Percentiles rank a stretch among this genome's conserved stretches.
Conservation (phyloP, 352 stramenopile genomes). For the Phytophthora capsici region DNA sequence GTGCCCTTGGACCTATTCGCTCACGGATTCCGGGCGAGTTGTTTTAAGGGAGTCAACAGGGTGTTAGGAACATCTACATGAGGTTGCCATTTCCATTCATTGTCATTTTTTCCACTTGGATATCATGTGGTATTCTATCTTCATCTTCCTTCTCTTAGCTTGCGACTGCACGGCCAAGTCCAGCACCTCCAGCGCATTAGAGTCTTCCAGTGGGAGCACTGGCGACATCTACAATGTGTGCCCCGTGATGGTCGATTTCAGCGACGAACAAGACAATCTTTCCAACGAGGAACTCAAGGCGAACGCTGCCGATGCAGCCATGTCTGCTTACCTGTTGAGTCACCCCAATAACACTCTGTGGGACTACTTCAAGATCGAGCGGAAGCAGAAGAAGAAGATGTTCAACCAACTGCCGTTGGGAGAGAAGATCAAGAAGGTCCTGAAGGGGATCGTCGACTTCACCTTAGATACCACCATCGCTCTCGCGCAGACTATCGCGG, state of each 20-base stretch:
- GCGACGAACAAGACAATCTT: conserved; percentile 20
- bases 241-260: conserved; percentile 29
- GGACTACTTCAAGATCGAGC: conserved; percentile 40
- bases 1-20: neutral
- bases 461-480: conserved; percentile 16
- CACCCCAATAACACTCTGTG: conserved; percentile 36
- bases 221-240: conserved; percentile 35
- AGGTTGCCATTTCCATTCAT: neutral
- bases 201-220: conserved; percentile 9
- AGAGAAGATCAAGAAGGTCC: conserved; percentile 8
- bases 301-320: conserved; percentile 29
- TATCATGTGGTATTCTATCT: conserved; percentile 4
- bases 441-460: conserved; percentile 22
- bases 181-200: neutral
- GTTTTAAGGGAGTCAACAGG: neutral
- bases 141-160: conserved; percentile 8
- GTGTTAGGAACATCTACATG: too few species aligned
- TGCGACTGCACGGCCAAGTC: conserved; percentile 1
- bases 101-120: neutral
- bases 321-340: conserved; percentile 31
- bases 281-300: conserved; percentile 29
- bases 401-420: conserved; percentile 12
- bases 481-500: conserved; percentile 18
- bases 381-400: conserved; percentile 22
- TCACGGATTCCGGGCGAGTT: too few species aligned